Conservation (phyloP, 129 eudicot species). For the Saposhnikovia divaricata region DNA sequence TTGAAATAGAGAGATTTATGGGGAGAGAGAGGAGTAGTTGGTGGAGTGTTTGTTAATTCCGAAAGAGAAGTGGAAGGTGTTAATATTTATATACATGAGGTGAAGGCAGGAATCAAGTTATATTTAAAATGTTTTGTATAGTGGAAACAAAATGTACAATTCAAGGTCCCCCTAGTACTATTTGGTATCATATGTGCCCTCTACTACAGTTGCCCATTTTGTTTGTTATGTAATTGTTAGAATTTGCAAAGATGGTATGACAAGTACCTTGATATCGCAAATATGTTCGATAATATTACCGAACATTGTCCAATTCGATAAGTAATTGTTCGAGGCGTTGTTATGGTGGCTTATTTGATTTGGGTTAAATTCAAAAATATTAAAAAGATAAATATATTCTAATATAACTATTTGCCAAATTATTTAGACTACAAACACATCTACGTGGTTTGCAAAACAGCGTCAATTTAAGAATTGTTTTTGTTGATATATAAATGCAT, state of each 20-base stretch:
- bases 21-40: slow-evolving; percentile 18
- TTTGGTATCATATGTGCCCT: not conserved
- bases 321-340: too few species aligned
- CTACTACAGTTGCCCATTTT: not conserved
- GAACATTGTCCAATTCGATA: too few species aligned
- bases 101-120: not conserved
- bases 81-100: not conserved
- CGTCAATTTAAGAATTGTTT: not conserved
- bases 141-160: slow-evolving; percentile 34
- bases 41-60: slow-evolving; percentile 22
- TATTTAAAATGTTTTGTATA: slow-evolving; percentile 2
- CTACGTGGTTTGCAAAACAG: not conserved
- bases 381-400: too few species aligned
- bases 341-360: too few species aligned
- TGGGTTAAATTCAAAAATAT: too few species aligned
- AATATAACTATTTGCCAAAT: too few species aligned
- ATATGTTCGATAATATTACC: too few species aligned
- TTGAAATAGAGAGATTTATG: slow-evolving; percentile 27
- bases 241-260: too few species aligned
- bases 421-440: not conserved
- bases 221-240: not conserved
- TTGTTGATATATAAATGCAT: not conserved
- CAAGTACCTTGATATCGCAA: too few species aligned
- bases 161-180: not conserved
- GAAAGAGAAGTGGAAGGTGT: slow-evolving; percentile 7